Base-by-base conservation (phyloP, 768 basidiomycete genomes). In the Boletus barrowsii region DNA sequence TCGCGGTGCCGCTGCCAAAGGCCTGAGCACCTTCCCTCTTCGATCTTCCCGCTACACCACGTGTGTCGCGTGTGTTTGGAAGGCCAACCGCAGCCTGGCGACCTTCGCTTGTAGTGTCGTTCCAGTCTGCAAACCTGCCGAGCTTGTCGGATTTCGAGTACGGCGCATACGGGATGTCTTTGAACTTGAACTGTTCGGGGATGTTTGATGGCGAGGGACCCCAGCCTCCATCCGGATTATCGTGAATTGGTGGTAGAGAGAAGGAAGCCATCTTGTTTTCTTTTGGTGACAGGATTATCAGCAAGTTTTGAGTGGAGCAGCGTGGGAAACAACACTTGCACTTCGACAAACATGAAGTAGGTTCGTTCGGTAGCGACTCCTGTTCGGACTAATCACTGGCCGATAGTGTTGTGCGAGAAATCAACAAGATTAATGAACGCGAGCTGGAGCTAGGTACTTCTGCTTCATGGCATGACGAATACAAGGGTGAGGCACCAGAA, bases 141-240 rank as follows among this genome's bases (percentile, higher is more conserved):
- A 99, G 86, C 73, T 98, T 98, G 79, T 99, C 97, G 36, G 92
- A 87, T 83, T 99, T 99, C 74, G 93, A 93, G 80, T 92, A 98
- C 5, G 95, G 95, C 1, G 96, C 95, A 68, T 98, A 99, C 43
- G 97, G 97, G 56, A 98, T 97, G 64, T 98, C 97, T 73, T 92
- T 93, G 82, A 97, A 97, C 74, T 95, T 94, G 76, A 96, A 98
- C 59, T 93, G 87, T 42, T 88, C 79, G 1, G 96, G 94, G 20
- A 95, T 76, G 70, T 90, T 88, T 1, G 87, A 81, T 4, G 87
- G 83, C 7, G 93, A 91, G 7, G 84, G 84, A 1, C 93, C 93
- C 95, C 95, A 98, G 51, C 91, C 90, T 33, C 91, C 93, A 63
- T 95, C 93, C 37, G 88, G 87, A 73, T 92, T 94, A 70, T 96